Percentiles rank a stretch among this genome's conserved stretches.
Conservation (phyloP, 768 basidiomycete genomes). For the Amanita thiersii region DNA sequence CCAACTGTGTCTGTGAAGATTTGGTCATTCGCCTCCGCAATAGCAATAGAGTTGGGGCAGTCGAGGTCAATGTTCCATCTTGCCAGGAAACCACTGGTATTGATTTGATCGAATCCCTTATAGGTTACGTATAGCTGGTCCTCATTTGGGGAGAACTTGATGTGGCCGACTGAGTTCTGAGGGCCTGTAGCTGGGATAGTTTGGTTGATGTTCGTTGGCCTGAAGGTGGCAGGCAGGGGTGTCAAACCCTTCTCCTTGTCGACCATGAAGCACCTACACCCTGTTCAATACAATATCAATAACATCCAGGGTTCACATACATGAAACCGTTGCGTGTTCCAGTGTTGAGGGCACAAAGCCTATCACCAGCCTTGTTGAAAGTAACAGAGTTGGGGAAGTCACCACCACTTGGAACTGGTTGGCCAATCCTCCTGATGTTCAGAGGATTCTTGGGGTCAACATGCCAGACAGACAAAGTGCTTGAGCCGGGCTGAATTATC, state of each 20-base stretch:
- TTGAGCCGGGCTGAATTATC: constrained; percentile 36
- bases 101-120: constrained; percentile 32
- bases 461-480: constrained; percentile 22
- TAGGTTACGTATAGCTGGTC: constrained; percentile 37
- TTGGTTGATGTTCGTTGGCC: constrained; percentile 37
- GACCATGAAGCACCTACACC: constrained; percentile 33
- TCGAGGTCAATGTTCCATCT: constrained; percentile 37
- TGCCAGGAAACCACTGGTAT: constrained; percentile 41
- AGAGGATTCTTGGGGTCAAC: constrained; percentile 5
- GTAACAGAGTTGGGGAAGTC: constrained; percentile 16
- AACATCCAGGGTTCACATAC: constrained; percentile 11
- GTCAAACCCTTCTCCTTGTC: constrained; percentile 32
- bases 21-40: constrained; percentile 31
- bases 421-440: constrained; percentile 2
- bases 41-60: constrained; percentile 28
- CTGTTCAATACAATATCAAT: not conserved
- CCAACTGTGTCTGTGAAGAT: constrained; percentile 31
- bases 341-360: constrained; percentile 34
- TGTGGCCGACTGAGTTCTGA: constrained; percentile 32
- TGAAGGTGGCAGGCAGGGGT: constrained; percentile 30
- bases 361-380: constrained; percentile 23
- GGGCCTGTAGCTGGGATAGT: constrained; percentile 44
- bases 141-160: constrained; percentile 39
- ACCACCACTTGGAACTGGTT: constrained; percentile 3
- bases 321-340: constrained; percentile 35